Percentiles rank a stretch among this genome's conserved stretches.
Evolutionary conservation across 768 basidiomycete species (phyloP).

Genomic region (Calocybe cyanea): DNA sequence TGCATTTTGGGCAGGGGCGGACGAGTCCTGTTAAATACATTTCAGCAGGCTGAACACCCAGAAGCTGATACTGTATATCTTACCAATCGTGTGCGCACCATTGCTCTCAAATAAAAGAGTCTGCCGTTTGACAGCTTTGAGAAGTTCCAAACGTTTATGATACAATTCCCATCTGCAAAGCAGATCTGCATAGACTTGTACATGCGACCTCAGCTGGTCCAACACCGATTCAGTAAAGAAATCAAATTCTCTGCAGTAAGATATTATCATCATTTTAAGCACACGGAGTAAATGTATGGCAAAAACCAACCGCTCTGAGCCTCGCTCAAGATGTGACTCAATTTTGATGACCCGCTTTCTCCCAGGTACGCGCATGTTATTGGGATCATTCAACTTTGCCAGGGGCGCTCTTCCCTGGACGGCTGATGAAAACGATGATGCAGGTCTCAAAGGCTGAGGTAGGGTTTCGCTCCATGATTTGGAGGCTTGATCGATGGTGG

Average conservation of each 20-base stretch:
- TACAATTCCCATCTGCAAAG: conserved; percentile 70
- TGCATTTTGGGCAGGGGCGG: conserved; percentile 45
- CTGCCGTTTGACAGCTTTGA: conserved; percentile 54
- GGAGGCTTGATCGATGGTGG: conserved; percentile 30
- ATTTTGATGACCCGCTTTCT: conserved; percentile 30
- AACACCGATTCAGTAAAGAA: conserved; percentile 36
- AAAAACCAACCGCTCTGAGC: conserved; percentile 8
- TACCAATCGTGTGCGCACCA: conserved; percentile 33
- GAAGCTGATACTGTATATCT: conserved; percentile 9
- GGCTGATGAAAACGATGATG: conserved; percentile 40
- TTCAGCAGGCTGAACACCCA: neutral
- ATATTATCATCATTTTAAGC: conserved; percentile 9
- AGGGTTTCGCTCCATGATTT: conserved; percentile 54
- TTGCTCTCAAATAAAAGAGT: conserved; percentile 14
- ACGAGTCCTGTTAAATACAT: conserved; percentile 35
- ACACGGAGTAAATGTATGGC: neutral
- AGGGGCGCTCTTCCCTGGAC: conserved; percentile 38
- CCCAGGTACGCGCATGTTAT: conserved; percentile 28
- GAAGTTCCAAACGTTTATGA: conserved; percentile 67
- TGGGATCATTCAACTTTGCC: conserved; percentile 11
- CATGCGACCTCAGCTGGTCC: conserved; percentile 45
- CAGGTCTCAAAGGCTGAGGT: conserved; percentile 28
- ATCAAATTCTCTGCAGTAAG: conserved; percentile 18
- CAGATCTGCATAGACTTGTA: conserved; percentile 71
- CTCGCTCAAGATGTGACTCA: conserved; percentile 29